Percentiles rank a stretch among this genome's conserved stretches.
Conservation (phyloP, 768 basidiomycete genomes). For the Agaricus subrufescens region DNA sequence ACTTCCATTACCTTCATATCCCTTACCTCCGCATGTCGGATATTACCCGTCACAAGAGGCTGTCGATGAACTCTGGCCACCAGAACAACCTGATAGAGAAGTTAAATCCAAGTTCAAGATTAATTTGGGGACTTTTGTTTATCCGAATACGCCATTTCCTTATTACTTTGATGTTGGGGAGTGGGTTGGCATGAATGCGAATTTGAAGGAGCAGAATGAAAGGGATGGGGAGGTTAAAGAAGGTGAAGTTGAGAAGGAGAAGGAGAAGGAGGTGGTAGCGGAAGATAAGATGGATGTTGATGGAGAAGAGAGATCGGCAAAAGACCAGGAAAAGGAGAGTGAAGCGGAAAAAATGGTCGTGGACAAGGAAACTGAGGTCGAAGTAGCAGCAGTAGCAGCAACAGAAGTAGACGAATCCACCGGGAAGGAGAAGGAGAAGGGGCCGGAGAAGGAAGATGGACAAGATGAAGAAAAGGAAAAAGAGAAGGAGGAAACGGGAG, state of each 20-base stretch:
- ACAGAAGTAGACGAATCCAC: too few relatives aligned
- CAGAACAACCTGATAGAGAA: conserved; percentile 10
- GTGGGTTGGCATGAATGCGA: conserved; percentile 11
- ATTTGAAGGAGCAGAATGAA: conserved; percentile 13
- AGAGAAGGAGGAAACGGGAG: conserved; percentile 10
- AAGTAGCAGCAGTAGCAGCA: too few relatives aligned
- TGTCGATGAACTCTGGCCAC: conserved; percentile 8
- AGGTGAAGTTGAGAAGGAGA: conserved; percentile 12
- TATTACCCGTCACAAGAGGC: conserved; percentile 6
- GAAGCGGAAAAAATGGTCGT: conserved; percentile 8
- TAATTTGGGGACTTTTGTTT: conserved; percentile 55
- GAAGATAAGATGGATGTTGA: conserved; percentile 4
- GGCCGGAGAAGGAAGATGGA: conserved; percentile 7
- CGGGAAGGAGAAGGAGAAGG: conserved; percentile 12
- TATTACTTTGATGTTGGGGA: conserved; percentile 40
- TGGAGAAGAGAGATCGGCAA: background rate
- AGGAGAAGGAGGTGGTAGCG: conserved; percentile 14
- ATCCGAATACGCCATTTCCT: conserved; percentile 55
- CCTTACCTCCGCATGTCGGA: background rate
- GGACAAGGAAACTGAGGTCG: conserved; percentile 7
- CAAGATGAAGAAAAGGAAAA: conserved; percentile 11
- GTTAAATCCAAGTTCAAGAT: conserved; percentile 25
- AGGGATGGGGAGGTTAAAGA: conserved; percentile 15
- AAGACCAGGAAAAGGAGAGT: conserved; percentile 9
- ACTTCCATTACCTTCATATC: conserved; percentile 2